phyloP scores from a whole-genome alignment of 2,329 filamentous ascomycete species.

The Cladorrhinum sp. region DNA sequence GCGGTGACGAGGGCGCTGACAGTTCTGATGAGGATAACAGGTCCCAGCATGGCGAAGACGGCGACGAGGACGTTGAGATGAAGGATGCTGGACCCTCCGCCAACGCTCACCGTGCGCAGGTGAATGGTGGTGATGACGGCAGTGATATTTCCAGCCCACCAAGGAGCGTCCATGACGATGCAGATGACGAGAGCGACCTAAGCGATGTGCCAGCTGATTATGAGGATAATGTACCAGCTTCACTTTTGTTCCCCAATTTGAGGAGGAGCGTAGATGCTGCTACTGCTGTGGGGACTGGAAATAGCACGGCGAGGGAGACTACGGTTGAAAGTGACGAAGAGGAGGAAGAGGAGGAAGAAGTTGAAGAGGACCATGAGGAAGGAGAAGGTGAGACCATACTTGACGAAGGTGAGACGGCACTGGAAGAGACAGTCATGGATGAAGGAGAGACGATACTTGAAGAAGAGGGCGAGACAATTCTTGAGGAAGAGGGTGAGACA shows the following conservation, averaged over 20 bases:
- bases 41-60: conserved; percentile 25
- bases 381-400: conserved; percentile 3
- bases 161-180: conserved; percentile 61
- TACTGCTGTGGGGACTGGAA: conserved; percentile 26
- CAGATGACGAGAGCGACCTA: conserved; percentile 67
- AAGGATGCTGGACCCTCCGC: conserved; percentile 37
- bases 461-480: conserved; percentile 8
- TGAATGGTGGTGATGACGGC: conserved; percentile 27
- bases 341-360: conserved; percentile 25
- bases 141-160: conserved; percentile 49
- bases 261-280: conserved; percentile 36
- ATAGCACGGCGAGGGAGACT: conserved; percentile 14
- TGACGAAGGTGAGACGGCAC: conserved; percentile 19
- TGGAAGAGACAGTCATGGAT: conserved; percentile 20
- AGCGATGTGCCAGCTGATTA: conserved; percentile 61
- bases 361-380: conserved; percentile 12
- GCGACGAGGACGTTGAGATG: conserved; percentile 45
- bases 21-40: conserved; percentile 40
- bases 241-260: conserved; percentile 52
- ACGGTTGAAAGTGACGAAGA: conserved; percentile 24
- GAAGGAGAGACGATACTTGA: conserved; percentile 18
- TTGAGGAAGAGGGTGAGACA: conserved; percentile 18
- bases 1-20: conserved; percentile 32
- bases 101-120: conserved; percentile 32
- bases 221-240: conserved; percentile 54